Evolutionary conservation across 345 rosid genomes (phyloP).

Genomic region (Eucalyptus lansdowneana): DNA sequence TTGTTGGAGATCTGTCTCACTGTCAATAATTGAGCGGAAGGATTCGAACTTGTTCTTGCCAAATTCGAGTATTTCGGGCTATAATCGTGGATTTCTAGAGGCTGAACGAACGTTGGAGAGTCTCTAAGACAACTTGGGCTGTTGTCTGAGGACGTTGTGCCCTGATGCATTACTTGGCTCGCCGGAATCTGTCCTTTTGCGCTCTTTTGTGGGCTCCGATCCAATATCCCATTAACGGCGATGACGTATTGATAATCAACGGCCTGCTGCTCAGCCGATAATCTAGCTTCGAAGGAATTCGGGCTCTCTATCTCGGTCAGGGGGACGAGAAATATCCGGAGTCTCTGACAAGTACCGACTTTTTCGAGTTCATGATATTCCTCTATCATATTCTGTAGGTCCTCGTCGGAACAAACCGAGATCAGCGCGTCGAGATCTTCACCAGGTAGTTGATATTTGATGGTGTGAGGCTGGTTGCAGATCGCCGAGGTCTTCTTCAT

Average conservation of each 20-base stretch:
- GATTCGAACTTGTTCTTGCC: slow-evolving; percentile 10
- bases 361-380: slow-evolving; percentile 65
- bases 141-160: slow-evolving; percentile 31
- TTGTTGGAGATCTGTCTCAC: slow-evolving; percentile 11
- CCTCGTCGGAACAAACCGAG: slow-evolving; percentile 79
- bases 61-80: slow-evolving; percentile 18
- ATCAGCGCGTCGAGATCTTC: slow-evolving; percentile 90
- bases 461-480: slow-evolving; percentile 56
- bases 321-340: slow-evolving; percentile 62
- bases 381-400: slow-evolving; percentile 71
- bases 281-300: slow-evolving; percentile 29
- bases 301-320: slow-evolving; percentile 42
- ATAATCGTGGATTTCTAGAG: slow-evolving; percentile 33
- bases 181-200: not conserved
- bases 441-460: slow-evolving; percentile 89
- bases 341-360: slow-evolving; percentile 53
- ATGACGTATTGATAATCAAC: slow-evolving; percentile 45
- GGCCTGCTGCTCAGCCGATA: slow-evolving; percentile 23
- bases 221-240: slow-evolving; percentile 62
- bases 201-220: slow-evolving; percentile 36
- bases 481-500: slow-evolving; percentile 51
- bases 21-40: slow-evolving; percentile 15
- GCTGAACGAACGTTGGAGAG: slow-evolving; percentile 26
- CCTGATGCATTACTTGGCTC: not conserved
- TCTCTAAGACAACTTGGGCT: slow-evolving; percentile 29